Conservation (phyloP, 208 protist species). For the Giardia duodenalis region DNA sequence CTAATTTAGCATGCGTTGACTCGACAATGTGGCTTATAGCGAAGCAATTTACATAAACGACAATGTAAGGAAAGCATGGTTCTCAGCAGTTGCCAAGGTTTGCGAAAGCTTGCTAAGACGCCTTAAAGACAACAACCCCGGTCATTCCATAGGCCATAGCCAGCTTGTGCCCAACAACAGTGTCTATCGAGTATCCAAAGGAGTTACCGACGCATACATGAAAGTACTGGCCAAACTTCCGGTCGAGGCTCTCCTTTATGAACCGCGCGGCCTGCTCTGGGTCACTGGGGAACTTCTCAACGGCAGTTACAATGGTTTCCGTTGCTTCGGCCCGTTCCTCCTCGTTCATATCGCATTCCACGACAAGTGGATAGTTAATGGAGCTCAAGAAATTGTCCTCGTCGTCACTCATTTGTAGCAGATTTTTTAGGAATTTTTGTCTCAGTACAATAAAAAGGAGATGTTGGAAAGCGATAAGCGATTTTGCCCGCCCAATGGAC, state of each 20-base stretch:
- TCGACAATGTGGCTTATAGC: too few relatives aligned
- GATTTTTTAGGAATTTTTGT: not conserved
- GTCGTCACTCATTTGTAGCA: conserved; percentile 3
- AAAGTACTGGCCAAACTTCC: conserved; percentile 22
- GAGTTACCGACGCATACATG: conserved; percentile 5
- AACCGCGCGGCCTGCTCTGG: not conserved
- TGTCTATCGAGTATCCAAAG: conserved; percentile 17
- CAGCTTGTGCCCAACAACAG: conserved; percentile 2
- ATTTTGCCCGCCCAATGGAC: too few relatives aligned
- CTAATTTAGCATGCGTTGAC: too few relatives aligned
- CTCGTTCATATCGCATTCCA: conserved; percentile 20
- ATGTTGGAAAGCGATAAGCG: too few relatives aligned
- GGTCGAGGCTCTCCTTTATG: conserved; percentile 6
- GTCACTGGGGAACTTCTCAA: conserved; percentile 24
- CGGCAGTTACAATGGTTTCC: conserved; percentile 10
- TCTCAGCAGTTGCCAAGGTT: too few relatives aligned
- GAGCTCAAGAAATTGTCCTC: not conserved
- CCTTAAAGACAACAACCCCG: conserved; percentile 23
- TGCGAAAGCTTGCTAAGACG: too few relatives aligned
- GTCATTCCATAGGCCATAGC: conserved; percentile 10
- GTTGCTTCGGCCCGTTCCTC: conserved; percentile 18
- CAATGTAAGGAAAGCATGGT: too few relatives aligned
- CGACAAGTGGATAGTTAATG: conserved; percentile 15
- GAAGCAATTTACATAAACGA: too few relatives aligned
- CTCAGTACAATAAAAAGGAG: too few relatives aligned